Evolutionary conservation across 2,329 filamentous ascomycete species (phyloP).

Genomic region (Blumeria hordei): DNA sequence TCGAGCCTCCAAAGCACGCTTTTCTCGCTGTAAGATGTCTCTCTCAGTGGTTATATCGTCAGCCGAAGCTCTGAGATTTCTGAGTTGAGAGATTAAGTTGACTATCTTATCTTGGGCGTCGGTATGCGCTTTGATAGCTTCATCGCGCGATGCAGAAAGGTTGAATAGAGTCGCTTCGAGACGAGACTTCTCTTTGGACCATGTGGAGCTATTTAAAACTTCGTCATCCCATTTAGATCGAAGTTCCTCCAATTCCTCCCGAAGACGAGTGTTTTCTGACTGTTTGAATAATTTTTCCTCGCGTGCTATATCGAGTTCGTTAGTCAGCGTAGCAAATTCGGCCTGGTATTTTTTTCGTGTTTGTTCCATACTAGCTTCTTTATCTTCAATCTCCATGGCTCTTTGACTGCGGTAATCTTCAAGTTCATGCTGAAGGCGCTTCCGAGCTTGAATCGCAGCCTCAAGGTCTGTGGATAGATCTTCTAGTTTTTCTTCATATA

Average conservation of each 20-base stretch:
- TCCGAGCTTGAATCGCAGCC: conserved; percentile 67
- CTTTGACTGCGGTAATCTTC: conserved; percentile 92
- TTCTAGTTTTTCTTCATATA: conserved; percentile 74
- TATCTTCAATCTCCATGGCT: conserved; percentile 91
- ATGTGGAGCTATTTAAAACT: conserved; percentile 88
- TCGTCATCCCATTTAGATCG: conserved; percentile 96
- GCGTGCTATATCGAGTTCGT: conserved; percentile 79
- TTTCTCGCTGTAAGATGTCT: conserved; percentile 66
- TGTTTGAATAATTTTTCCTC: conserved; percentile 74
- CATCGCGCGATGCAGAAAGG: conserved; percentile 73
- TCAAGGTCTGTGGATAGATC: conserved; percentile 80
- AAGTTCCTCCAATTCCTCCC: conserved; percentile 89
- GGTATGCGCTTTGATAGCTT: conserved; percentile 79
- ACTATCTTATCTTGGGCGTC: conserved; percentile 89
- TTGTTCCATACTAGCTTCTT: conserved; percentile 86
- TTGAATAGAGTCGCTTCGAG: conserved; percentile 77
- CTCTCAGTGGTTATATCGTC: conserved; percentile 73
- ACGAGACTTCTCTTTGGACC: conserved; percentile 92
- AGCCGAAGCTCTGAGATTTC: conserved; percentile 55
- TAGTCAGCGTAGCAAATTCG: conserved; percentile 70
- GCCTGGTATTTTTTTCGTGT: conserved; percentile 93
- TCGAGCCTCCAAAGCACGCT: conserved; percentile 65
- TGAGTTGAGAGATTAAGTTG: conserved; percentile 69
- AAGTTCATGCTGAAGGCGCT: conserved; percentile 83
- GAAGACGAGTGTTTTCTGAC: conserved; percentile 62